Base-by-base conservation (phyloP, 2,329 filamentous ascomycete species). In the Stemphylium lycopersici region DNA sequence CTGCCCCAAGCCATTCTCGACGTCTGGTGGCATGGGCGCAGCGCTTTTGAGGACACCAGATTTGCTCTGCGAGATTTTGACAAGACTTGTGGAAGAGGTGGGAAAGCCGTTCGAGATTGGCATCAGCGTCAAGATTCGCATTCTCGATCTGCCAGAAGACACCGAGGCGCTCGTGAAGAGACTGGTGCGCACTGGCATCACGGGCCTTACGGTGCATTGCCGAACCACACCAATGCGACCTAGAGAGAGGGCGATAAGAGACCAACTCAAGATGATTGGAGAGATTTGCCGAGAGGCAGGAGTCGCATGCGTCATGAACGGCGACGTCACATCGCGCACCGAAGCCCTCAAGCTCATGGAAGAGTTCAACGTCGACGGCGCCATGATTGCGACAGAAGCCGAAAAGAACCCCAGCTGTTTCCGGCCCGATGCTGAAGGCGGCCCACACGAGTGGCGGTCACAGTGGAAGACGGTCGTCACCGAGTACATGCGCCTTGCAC, bases 1-100 rank as follows among this genome's bases (percentile, higher is more conserved):
- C n/a, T 99, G 95, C 72, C 95, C 95, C 0, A 99, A 99, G 76
- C 90, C 93, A 0, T 99, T 99, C 77, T 96, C 90, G 69, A 96
- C 93, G 2, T 85, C 84, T 59, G 92, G 92, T 56, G 95, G 95
- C 43, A 99, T 99, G 95, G 95, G 95, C 43, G 95, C 95, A 0
- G 93, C 93, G 1, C 83, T 99, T 16, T 83, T 99, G 13, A 86
- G 85, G 64, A 93, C 89, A 0, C 93, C 95, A 0, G 93, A 98
- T 61, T 87, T 85, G 67, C 84, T 99, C 1, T 89, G 87, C 65
- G 83, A 87, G 0, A 99, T 99, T 61, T 82, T 99, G 6, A 87
- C 89, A 57, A 87, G 90, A 0, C 81, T 99, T 8, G 93, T 98
- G 2, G 81, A 84, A 54, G 84, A 93, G 60, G 89, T 98, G 24